Evolutionary conservation across 306 rosid genomes (phyloP).

Genomic region (Mimosa pudica): DNA sequence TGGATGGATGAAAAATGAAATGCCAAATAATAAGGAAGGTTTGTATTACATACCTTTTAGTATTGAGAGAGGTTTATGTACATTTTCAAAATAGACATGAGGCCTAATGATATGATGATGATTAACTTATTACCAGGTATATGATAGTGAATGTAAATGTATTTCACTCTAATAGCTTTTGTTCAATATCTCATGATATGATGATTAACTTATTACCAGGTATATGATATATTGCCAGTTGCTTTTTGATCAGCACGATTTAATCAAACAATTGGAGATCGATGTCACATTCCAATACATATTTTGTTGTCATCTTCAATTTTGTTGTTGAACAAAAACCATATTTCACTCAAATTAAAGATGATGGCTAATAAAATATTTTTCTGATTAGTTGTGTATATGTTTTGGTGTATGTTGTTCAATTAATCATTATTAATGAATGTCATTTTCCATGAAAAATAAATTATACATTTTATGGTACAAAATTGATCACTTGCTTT

Average conservation of each 20-base stretch:
- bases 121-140: too few relatives aligned
- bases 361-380: background rate
- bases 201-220: background rate
- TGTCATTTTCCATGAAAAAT: background rate
- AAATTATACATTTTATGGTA: background rate
- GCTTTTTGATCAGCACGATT: background rate
- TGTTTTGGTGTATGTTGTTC: background rate
- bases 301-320: background rate
- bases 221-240: background rate
- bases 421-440: background rate
- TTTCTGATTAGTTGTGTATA: background rate
- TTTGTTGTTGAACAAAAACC: background rate
- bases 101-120: too few relatives aligned
- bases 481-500: background rate
- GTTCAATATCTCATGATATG: constrained; percentile 4
- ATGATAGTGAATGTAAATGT: too few relatives aligned
- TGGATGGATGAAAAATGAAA: too few relatives aligned
- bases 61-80: too few relatives aligned
- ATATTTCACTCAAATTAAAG: background rate
- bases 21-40: too few relatives aligned
- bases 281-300: background rate
- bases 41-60: too few relatives aligned
- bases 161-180: background rate
- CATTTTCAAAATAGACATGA: too few relatives aligned
- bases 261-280: background rate